Evolutionary conservation across 306 rosid genomes (phyloP).

Genomic region (Fragaria ananassa): DNA sequence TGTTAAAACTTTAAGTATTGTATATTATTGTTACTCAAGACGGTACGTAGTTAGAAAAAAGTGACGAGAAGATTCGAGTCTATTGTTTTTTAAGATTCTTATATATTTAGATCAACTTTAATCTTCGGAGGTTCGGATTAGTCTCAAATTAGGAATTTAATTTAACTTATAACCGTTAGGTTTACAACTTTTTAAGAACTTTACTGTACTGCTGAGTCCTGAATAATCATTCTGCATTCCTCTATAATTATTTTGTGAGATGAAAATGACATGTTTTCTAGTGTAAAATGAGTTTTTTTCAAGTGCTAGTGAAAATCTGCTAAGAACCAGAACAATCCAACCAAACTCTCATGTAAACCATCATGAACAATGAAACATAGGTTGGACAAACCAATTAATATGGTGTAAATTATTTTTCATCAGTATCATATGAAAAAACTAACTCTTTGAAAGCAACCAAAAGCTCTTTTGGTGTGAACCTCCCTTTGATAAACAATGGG

Average conservation of each 20-base stretch:
- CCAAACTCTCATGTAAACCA: neutral
- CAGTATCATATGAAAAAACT: neutral
- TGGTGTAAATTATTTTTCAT: neutral
- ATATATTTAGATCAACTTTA: too few relatives aligned
- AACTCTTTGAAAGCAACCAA: neutral
- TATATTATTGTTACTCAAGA: neutral
- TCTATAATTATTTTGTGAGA: neutral
- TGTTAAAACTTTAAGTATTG: neutral
- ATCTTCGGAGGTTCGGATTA: too few relatives aligned
- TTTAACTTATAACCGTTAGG: neutral
- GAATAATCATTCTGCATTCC: neutral
- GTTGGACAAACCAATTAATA: slow-evolving; percentile 1
- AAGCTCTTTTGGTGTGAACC: neutral
- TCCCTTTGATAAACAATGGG: neutral
- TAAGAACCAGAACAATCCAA: neutral
- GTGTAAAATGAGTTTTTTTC: neutral
- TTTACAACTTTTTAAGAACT: neutral
- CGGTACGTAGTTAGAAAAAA: neutral
- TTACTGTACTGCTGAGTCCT: neutral
- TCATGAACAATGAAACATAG: neutral
- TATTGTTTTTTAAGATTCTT: too few relatives aligned
- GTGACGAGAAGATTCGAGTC: neutral
- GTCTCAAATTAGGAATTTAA: too few relatives aligned
- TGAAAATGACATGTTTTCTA: neutral
- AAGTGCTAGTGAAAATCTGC: neutral